Percentiles rank a stretch among this genome's conserved stretches.
These are phyloP conservation scores for Chlamydomonas applanata DNA, from an alignment of 139 green algal species.

Conservation along the genomic window DNA sequence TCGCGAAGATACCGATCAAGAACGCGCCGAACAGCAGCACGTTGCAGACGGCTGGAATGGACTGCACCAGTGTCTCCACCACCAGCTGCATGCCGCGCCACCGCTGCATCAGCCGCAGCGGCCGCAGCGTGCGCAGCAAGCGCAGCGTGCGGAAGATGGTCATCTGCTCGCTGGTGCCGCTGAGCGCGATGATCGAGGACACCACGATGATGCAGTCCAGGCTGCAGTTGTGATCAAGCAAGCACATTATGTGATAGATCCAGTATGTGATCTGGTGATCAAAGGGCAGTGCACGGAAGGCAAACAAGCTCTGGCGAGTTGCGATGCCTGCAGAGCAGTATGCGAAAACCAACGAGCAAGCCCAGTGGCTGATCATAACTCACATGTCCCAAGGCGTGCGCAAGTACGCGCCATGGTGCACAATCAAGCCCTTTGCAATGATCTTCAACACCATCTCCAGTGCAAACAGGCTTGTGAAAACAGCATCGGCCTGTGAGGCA, in stretches of 20 bases:
- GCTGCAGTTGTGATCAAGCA: too few relatives aligned
- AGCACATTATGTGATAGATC: too few relatives aligned
- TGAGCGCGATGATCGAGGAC: constrained; percentile 16
- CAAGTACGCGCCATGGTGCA: constrained; percentile 44
- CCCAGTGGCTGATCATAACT: too few relatives aligned
- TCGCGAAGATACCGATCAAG: constrained; percentile 46
- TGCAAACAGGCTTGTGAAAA: constrained; percentile 52
- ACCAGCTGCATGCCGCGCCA: constrained; percentile 12
- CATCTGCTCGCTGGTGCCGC: constrained; percentile 5
- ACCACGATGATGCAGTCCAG: constrained; percentile 51
- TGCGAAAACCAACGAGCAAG: too few relatives aligned
- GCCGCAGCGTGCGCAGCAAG: constrained; percentile 49
- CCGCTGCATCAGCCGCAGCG: constrained; percentile 22
- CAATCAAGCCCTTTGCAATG: constrained; percentile 8
- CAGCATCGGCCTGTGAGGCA: constrained; percentile 24
- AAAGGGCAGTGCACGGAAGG: too few relatives aligned
- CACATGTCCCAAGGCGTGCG: constrained; percentile 51
- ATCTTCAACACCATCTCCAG: constrained; percentile 64
- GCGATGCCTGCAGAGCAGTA: too few relatives aligned
- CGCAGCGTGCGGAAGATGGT: constrained; percentile 45
- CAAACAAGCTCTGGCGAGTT: too few relatives aligned
- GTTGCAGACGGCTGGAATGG: constrained; percentile 35
- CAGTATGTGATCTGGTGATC: too few relatives aligned
- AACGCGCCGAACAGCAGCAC: constrained; percentile 39
- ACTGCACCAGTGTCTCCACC: constrained; percentile 38